Conservation (phyloP, 2,329 filamentous ascomycete genomes). For the Fusarium mangiferae region DNA sequence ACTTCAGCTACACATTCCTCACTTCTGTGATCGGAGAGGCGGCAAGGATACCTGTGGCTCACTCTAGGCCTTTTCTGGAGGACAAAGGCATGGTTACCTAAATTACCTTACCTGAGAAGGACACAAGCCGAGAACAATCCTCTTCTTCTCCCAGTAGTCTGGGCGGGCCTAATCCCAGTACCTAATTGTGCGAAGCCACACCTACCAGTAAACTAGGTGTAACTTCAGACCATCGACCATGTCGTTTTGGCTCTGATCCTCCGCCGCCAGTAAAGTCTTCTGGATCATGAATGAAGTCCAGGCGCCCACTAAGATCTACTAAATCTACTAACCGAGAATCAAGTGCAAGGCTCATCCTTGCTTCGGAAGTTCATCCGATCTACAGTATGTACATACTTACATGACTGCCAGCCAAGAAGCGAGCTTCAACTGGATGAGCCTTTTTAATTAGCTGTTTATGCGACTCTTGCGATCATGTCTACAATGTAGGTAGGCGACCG, state of each 20-base stretch:
- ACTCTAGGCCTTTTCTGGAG: not conserved
- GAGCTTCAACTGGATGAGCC: not conserved
- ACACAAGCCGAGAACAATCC: conserved; percentile 23
- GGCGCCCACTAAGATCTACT: conserved; percentile 39
- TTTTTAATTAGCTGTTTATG: not conserved
- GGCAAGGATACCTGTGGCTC: conserved; percentile 5
- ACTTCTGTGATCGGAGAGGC: conserved; percentile 8
- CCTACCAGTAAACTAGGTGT: conserved; percentile 7
- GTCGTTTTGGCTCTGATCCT: not conserved
- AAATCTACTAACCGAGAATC: conserved; percentile 39
- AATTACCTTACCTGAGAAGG: conserved; percentile 1
- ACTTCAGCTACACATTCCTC: conserved; percentile 30
- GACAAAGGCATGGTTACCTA: not conserved
- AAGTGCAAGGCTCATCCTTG: conserved; percentile 10
- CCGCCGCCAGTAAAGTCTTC: conserved; percentile 4
- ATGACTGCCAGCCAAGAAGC: not conserved
- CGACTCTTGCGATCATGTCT: conserved; percentile 23
- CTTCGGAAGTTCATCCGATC: conserved; percentile 21
- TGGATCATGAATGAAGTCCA: not conserved
- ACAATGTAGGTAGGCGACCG: not conserved
- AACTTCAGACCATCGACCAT: conserved; percentile 7
- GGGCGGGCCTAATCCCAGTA: conserved; percentile 10
- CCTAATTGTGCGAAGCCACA: conserved; percentile 22
- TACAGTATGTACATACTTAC: not conserved
- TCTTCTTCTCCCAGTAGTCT: conserved; percentile 14